Percentiles rank a stretch among this genome's conserved stretches.
These are phyloP conservation scores for Fonsecaea erecta DNA, from an alignment of 2,329 filamentous ascomycete species.

Conservation along the genomic window DNA sequence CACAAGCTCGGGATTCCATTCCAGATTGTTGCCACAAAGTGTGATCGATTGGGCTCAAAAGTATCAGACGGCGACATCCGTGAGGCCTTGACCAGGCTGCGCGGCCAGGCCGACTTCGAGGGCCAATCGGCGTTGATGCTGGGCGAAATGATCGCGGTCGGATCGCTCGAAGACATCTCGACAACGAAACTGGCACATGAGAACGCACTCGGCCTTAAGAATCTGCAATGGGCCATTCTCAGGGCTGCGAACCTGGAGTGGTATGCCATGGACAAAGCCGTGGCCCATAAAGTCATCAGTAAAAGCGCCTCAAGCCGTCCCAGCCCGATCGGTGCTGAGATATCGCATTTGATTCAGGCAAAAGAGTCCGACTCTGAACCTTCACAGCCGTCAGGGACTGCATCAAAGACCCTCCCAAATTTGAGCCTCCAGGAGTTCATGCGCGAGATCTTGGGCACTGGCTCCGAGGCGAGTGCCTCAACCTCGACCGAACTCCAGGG, in stretches of 20 bases:
- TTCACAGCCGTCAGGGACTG: neutral
- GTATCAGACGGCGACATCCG: slow-evolving; percentile 26
- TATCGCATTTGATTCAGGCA: slow-evolving; percentile 11
- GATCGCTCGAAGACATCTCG: slow-evolving; percentile 30
- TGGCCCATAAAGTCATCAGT: slow-evolving; percentile 21
- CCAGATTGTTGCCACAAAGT: slow-evolving; percentile 70
- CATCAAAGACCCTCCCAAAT: neutral
- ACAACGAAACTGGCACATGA: slow-evolving; percentile 53
- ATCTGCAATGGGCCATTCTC: slow-evolving; percentile 67
- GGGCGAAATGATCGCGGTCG: slow-evolving; percentile 38
- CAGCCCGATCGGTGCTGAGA: slow-evolving; percentile 13
- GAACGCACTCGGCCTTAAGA: slow-evolving; percentile 60
- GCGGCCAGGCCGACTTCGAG: slow-evolving; percentile 19
- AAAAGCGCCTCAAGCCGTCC: slow-evolving; percentile 15
- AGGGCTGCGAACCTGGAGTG: slow-evolving; percentile 63
- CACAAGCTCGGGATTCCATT: slow-evolving; percentile 62
- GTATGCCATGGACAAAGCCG: slow-evolving; percentile 37
- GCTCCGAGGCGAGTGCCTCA: neutral
- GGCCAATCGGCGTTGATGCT: slow-evolving; percentile 37
- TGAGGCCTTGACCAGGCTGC: slow-evolving; percentile 19
- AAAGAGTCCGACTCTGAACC: neutral
- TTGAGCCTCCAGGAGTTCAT: slow-evolving; percentile 27
- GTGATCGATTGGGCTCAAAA: slow-evolving; percentile 60
- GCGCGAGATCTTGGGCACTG: slow-evolving; percentile 23
- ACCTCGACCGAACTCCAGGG: neutral